Evolutionary conservation across 805 yeast species (phyloP).

Genomic region (Starmerella vitae): DNA sequence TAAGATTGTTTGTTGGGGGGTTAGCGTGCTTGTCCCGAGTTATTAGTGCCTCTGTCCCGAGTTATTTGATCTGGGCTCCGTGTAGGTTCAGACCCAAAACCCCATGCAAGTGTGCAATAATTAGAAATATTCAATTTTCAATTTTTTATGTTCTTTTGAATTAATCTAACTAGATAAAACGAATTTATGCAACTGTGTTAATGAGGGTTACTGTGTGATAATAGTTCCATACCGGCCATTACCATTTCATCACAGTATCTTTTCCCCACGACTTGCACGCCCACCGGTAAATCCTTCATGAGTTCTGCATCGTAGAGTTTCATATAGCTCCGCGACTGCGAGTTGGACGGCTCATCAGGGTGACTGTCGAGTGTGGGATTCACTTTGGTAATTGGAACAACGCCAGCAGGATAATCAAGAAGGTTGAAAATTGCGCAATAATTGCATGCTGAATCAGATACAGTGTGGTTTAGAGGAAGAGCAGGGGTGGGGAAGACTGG

Average conservation of each 20-base stretch:
- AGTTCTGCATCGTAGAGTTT: slow-evolving; percentile 37
- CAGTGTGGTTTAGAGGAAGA: slow-evolving; percentile 27
- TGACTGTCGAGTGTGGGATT: slow-evolving; percentile 28
- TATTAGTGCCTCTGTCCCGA: too few relatives aligned
- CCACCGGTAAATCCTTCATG: slow-evolving; percentile 39
- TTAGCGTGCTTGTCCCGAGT: too few relatives aligned
- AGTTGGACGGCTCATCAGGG: slow-evolving; percentile 20
- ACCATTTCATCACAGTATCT: slow-evolving; percentile 50
- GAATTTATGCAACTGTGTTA: too few relatives aligned
- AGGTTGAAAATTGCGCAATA: slow-evolving; percentile 45
- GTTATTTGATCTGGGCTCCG: too few relatives aligned
- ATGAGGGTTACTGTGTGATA: too few relatives aligned
- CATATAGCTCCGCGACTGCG: slow-evolving; percentile 33
- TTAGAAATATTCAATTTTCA: too few relatives aligned
- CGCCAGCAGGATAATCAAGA: slow-evolving; percentile 42
- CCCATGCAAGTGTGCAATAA: too few relatives aligned
- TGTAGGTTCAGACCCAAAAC: too few relatives aligned
- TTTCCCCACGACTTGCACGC: slow-evolving; percentile 51
- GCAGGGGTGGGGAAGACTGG: slow-evolving; percentile 34
- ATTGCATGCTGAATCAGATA: slow-evolving; percentile 29
- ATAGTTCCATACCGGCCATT: slow-evolving; percentile 35
- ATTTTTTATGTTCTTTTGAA: too few relatives aligned
- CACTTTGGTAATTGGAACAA: slow-evolving; percentile 44
- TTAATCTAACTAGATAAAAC: too few relatives aligned
- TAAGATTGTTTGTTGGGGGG: too few relatives aligned